Base-by-base conservation (phyloP, 1,284 basidiomycete species). In the Sanghuangporus sanghuang region DNA sequence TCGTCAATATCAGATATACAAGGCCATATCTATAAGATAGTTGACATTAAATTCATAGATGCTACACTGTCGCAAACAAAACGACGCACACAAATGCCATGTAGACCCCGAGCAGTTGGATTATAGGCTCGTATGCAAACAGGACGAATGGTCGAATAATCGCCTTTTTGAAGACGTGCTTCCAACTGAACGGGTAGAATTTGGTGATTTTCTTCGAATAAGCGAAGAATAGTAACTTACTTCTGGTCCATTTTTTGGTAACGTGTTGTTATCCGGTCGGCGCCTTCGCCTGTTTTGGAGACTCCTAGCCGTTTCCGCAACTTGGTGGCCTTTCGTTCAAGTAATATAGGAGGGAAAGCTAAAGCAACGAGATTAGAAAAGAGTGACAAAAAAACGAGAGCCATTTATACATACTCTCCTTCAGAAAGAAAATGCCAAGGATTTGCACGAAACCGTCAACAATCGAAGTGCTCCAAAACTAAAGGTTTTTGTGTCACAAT, bases 1-100 rank as follows among this genome's bases (percentile, higher is more conserved):
- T 86, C 0, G 88, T 89, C 52, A 92, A 74, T 68, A 89, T 77
- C 7, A 87, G 64, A 44, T 64, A 66, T 3, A 64, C 61, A 11
- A 64, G 21, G 9, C 63, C 57, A 36, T 36, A 85, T 44, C 27
- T 32, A 5, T 32, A 32, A 32, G 27, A 32, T 32, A 3, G 2
- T 32, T 32, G 27, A 32, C 27, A 32, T 32, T 32, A 32, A 32
- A 32, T 32, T 32, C 27, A 32, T 32, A 23, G 27, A 32, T 32
- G 3, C 27, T 32, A 32, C 27, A 32, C 27, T 32, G 27, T 32
- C 27, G 27, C 27, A 32, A 3, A 32, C 3, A 32, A 32, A 32
- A 32, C 27, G 5, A 49, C 81, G 60, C 79, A 85, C 12, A 84
- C 67, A 67, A 84, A 79, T 0, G 79, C 77, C 76, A 83, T 78